Percentiles rank a stretch among this genome's conserved stretches.
phyloP scores from a whole-genome alignment of 768 basidiomycete species.

The Russula sp. region DNA sequence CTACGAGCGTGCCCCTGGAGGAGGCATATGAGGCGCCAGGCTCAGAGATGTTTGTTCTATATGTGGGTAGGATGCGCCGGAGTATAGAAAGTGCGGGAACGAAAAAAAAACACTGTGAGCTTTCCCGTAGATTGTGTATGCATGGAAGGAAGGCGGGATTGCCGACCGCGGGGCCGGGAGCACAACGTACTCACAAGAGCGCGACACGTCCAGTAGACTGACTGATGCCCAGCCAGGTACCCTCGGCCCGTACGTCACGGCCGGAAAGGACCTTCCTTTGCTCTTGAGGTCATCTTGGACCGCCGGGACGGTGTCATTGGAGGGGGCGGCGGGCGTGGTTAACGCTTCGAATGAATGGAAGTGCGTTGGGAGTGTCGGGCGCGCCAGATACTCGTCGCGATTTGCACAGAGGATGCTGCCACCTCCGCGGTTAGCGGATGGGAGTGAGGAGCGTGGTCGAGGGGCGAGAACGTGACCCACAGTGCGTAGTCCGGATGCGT shows the following conservation, averaged over 20 bases:
- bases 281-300: slow-evolving; percentile 28
- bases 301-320: slow-evolving; percentile 17
- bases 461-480: slow-evolving; percentile 45
- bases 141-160: slow-evolving; percentile 15
- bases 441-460: background rate
- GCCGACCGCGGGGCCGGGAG: slow-evolving; percentile 10
- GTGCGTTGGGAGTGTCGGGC: slow-evolving; percentile 62
- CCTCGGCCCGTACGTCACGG: slow-evolving; percentile 67
- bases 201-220: slow-evolving; percentile 60
- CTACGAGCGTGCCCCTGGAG: slow-evolving; percentile 67
- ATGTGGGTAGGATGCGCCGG: slow-evolving; percentile 27
- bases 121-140: background rate
- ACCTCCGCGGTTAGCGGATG: slow-evolving; percentile 17
- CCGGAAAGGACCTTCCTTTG: slow-evolving; percentile 60
- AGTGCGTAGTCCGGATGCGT: slow-evolving; percentile 75
- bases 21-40: slow-evolving; percentile 45
- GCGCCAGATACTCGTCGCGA: slow-evolving; percentile 67
- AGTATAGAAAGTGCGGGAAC: slow-evolving; percentile 12
- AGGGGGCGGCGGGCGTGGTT: background rate
- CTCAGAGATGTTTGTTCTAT: slow-evolving; percentile 84
- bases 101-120: slow-evolving; percentile 16
- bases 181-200: slow-evolving; percentile 54
- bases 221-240: slow-evolving; percentile 78
- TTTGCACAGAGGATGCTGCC: slow-evolving; percentile 70
- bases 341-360: slow-evolving; percentile 60